Base-by-base conservation (phyloP, 768 basidiomycete genomes). In the Lactarius evosmus region DNA sequence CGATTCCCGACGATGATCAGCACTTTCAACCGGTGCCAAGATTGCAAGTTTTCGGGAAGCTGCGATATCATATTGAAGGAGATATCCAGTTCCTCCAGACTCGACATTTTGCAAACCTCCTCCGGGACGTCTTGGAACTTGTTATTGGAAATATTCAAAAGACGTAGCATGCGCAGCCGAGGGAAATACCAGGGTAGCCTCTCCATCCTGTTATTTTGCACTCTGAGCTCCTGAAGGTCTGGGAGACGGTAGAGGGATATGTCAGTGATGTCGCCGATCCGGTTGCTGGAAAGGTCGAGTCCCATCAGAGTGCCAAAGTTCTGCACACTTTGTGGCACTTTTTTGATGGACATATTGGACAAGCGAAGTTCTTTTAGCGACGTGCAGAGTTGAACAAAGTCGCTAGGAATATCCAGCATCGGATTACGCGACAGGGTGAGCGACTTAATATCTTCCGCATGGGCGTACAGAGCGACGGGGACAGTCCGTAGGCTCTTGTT, bases 101-200 rank as follows among this genome's bases (percentile, higher is more conserved):
- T 81, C 5, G 78, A 75, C 71, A 98, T 83, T 65, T 87, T 79
- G 73, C 83, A 86, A 30, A 99, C 82, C 38, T 89, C 89, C 0
- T 78, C 67, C 0, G 96, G 96, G 56, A 98, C 80, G 7, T 70
- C 71, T 32, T 82, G 82, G 74, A 98, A 94, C 73, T 93, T 92
- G 80, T 98, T 99, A 75, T 98, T 98, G 59, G 95, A 96, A 62
- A 98, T 88, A 75, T 97, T 96, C 67, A 98, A 82, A 29, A 85
- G 84, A 55, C 83, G 84, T 59, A 98, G 83, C 50, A 78, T 75
- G 46, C 82, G 80, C 65, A 98, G 77, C 9, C 88, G 82, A 2
- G 87, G 85, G 65, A 98, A 95, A 70, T 91, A 88, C 79, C 85
- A 86, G 0, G 96, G 95, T 0, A 98, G 82, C 58, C 82, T 85